phyloP scores from a whole-genome alignment of 2,329 filamentous ascomycete genomes.

The Pseudogymnoascus destructans region DNA sequence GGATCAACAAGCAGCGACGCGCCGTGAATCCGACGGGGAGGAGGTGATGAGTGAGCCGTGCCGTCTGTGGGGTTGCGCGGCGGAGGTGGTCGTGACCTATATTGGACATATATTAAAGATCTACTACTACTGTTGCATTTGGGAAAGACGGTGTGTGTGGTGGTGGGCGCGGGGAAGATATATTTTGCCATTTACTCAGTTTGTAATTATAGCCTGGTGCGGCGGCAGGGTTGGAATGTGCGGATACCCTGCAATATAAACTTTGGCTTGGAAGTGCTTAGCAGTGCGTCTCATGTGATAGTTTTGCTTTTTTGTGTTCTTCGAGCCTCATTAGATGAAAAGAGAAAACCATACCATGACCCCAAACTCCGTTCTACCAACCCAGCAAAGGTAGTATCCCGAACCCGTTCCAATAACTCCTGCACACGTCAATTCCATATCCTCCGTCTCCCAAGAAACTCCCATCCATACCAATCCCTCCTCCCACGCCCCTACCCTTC shows the following conservation, averaged over 20 bases:
- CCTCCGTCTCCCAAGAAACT: neutral
- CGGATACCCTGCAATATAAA: slow-evolving; percentile 4
- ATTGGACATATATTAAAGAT: neutral
- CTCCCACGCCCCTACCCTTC: slow-evolving; percentile 11
- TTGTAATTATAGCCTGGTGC: slow-evolving; percentile 3
- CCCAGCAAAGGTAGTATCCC: neutral
- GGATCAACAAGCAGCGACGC: slow-evolving; percentile 71
- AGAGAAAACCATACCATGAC: neutral
- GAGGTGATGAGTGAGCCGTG: slow-evolving; percentile 17
- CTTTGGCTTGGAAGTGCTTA: neutral
- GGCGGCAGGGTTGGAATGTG: neutral
- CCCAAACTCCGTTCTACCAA: neutral
- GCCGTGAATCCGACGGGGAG: slow-evolving; percentile 39
- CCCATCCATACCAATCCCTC: neutral
- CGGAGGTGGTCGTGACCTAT: neutral
- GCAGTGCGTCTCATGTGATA: neutral
- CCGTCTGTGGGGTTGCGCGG: neutral
- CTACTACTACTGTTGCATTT: neutral
- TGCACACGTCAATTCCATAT: neutral
- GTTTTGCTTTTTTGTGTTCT: neutral
- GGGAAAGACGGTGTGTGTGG: neutral
- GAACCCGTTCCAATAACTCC: neutral
- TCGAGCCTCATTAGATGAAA: neutral
- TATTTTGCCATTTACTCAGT: slow-evolving; percentile 7
- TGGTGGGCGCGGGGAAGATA: neutral